Conservation (phyloP, 768 basidiomycete species). For the Tephrocybe sp. region DNA sequence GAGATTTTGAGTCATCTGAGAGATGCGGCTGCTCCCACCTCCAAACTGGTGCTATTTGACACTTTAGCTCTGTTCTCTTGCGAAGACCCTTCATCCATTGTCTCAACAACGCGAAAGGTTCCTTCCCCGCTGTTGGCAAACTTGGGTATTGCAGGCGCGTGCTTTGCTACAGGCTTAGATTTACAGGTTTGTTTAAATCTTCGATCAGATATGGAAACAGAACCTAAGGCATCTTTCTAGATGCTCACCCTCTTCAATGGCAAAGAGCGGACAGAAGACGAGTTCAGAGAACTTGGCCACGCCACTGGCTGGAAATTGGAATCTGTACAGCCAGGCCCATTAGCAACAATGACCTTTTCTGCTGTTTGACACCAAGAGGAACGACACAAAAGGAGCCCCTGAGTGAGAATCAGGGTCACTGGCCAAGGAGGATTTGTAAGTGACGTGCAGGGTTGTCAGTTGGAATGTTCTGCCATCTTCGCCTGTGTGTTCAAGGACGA, state of each 20-base stretch:
- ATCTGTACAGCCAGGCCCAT: not conserved
- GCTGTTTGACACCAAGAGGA: not conserved
- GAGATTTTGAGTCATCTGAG: slow-evolving; percentile 4
- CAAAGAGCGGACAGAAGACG: slow-evolving; percentile 7
- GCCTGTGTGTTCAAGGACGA: too few relatives aligned
- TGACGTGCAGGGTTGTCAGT: too few relatives aligned
- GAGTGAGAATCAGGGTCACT: too few relatives aligned
- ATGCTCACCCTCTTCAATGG: slow-evolving; percentile 13
- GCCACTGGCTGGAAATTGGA: slow-evolving; percentile 5
- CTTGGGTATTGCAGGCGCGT: not conserved
- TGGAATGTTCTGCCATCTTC: too few relatives aligned
- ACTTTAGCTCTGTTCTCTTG: not conserved
- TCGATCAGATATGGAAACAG: not conserved
- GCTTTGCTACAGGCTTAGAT: not conserved
- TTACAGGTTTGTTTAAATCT: not conserved
- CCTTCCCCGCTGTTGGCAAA: not conserved
- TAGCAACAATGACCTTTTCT: not conserved
- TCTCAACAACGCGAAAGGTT: not conserved
- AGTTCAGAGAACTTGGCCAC: slow-evolving; percentile 4
- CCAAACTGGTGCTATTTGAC: slow-evolving; percentile 7
- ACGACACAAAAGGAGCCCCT: too few relatives aligned
- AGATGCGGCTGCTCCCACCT: slow-evolving; percentile 4
- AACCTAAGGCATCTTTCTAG: not conserved
- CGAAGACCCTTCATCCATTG: not conserved
- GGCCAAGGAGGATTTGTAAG: too few relatives aligned